phyloP scores from a whole-genome alignment of 2,329 filamentous ascomycete genomes.

The Mariannaea sp. region DNA sequence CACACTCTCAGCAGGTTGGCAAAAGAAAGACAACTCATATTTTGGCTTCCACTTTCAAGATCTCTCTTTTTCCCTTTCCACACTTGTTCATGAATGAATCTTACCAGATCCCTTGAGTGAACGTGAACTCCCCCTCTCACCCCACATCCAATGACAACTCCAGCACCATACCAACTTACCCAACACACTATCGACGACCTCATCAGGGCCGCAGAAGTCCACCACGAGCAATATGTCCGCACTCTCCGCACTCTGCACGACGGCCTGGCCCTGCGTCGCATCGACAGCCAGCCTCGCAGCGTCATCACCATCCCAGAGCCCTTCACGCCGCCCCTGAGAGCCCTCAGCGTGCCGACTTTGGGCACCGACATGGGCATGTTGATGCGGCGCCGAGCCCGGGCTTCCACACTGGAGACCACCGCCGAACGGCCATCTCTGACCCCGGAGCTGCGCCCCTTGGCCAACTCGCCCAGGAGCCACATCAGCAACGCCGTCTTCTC shows the following conservation, averaged over 20 bases:
- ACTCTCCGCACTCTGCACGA: slow-evolving; percentile 40
- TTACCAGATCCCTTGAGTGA: slow-evolving; percentile 7
- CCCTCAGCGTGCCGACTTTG: slow-evolving; percentile 29
- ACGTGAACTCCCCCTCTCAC: slow-evolving; percentile 13
- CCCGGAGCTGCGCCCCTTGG: slow-evolving; percentile 31
- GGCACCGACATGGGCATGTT: slow-evolving; percentile 24
- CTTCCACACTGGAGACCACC: slow-evolving; percentile 39
- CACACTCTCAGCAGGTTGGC: neutral
- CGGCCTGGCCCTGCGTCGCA: slow-evolving; percentile 24
- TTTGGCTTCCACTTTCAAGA: neutral
- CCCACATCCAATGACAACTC: slow-evolving; percentile 30
- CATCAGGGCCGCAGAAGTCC: slow-evolving; percentile 40
- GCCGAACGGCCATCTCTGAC: slow-evolving; percentile 33
- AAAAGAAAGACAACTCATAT: no score
- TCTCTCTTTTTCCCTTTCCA: no score
- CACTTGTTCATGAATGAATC: neutral
- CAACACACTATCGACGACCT: slow-evolving; percentile 42
- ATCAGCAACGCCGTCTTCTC: slow-evolving; percentile 26
- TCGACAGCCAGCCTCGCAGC: slow-evolving; percentile 26
- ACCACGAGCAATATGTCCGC: slow-evolving; percentile 44
- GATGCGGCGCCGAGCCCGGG: slow-evolving; percentile 30
- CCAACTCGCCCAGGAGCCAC: slow-evolving; percentile 31
- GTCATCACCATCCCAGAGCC: slow-evolving; percentile 27
- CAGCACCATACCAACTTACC: slow-evolving; percentile 10
- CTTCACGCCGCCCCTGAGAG: slow-evolving; percentile 39